Conservation (phyloP, 2,329 filamentous ascomycete species). For the Hymenotorrendiella dingleyae region DNA sequence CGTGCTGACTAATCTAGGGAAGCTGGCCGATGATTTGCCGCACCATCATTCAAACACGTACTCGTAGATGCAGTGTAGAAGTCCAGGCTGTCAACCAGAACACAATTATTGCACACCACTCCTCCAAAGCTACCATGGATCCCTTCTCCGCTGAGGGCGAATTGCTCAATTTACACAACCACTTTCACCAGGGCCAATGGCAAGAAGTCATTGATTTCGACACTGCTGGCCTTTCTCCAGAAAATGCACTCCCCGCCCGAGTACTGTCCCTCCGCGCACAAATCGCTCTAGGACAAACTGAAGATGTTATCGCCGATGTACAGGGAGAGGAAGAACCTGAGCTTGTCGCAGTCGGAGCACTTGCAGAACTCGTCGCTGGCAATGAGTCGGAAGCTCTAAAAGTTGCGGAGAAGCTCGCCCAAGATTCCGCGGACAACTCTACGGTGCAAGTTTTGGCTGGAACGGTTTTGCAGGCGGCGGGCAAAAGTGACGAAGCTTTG, state of each 20-base stretch:
- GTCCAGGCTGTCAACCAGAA: too few relatives aligned
- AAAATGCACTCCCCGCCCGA: constrained; percentile 71
- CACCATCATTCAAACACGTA: too few relatives aligned
- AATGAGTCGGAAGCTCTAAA: constrained; percentile 56
- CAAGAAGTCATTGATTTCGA: constrained; percentile 81
- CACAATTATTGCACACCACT: too few relatives aligned
- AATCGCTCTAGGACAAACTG: constrained; percentile 73
- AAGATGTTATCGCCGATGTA: constrained; percentile 65
- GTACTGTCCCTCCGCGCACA: constrained; percentile 76
- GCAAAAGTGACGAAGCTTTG: constrained; percentile 80
- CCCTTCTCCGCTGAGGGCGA: constrained; percentile 67
- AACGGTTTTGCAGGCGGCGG: constrained; percentile 74
- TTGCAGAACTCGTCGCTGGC: constrained; percentile 62
- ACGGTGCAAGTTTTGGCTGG: constrained; percentile 77
- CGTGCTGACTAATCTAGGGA: too few relatives aligned
- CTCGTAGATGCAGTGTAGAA: too few relatives aligned
- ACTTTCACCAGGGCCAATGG: constrained; percentile 78
- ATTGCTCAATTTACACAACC: constrained; percentile 64
- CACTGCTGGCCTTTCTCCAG: constrained; percentile 67
- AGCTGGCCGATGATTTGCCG: too few relatives aligned
- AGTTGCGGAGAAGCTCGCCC: constrained; percentile 60
- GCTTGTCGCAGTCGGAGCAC: constrained; percentile 67
- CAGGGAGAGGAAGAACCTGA: constrained; percentile 63
- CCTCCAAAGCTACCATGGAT: constrained; percentile 44
- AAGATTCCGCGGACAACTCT: constrained; percentile 63